Conservation (phyloP, 176 grass and related monocot genomes). For the Lolium rigidum region DNA sequence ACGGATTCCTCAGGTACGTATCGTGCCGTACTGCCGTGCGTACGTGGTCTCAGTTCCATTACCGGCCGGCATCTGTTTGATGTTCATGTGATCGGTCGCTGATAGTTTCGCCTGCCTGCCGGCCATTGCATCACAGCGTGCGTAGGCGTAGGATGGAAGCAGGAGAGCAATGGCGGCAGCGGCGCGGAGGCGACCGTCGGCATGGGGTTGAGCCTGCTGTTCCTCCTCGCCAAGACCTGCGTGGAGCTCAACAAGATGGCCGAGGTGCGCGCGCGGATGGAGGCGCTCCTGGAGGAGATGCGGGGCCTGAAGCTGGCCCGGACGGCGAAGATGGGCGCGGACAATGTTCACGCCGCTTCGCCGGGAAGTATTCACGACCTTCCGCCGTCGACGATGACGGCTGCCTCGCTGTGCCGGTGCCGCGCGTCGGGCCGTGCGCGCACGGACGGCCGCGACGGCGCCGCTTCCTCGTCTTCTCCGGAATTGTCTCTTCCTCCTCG, state of each 20-base stretch:
- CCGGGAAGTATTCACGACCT: background rate
- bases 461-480: background rate
- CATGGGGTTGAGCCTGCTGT: constrained; percentile 52
- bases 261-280: constrained; percentile 67
- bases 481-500: background rate
- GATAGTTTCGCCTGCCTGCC: background rate
- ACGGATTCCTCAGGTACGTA: constrained; percentile 4
- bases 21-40: background rate
- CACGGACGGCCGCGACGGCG: background rate
- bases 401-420: constrained; percentile 17
- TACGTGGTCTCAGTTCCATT: background rate
- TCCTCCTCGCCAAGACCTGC: constrained; percentile 49
- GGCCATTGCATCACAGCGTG: background rate
- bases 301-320: constrained; percentile 38
- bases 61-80: background rate
- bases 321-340: background rate
- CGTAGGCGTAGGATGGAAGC: background rate
- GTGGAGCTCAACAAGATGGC: constrained; percentile 67
- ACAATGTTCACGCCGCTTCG: background rate
- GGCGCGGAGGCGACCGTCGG: constrained; percentile 3
- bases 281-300: constrained; percentile 53
- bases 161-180: background rate
- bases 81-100: background rate
- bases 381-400: background rate
- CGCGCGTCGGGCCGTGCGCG: background rate